phyloP scores from a whole-genome alignment of 495 filamentous ascomycete species.

The Penicillium maclennaniae region DNA sequence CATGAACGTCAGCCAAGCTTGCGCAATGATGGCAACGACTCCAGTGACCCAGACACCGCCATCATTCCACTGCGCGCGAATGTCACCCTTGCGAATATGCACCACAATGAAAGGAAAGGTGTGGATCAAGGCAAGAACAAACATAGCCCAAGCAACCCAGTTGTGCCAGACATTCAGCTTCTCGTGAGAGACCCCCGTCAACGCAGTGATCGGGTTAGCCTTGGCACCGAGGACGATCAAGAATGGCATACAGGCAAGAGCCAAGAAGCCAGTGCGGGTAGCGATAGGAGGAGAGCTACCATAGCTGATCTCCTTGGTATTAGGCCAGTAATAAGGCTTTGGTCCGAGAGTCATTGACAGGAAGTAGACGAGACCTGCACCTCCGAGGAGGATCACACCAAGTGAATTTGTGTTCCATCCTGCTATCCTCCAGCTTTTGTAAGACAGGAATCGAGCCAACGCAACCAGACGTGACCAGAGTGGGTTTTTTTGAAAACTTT shows the following conservation, averaged over 20 bases:
- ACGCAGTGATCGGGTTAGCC: constrained; percentile 43
- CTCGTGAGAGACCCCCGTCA: constrained; percentile 55
- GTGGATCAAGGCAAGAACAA: constrained; percentile 50
- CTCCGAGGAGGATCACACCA: constrained; percentile 38
- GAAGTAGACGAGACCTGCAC: constrained; percentile 45
- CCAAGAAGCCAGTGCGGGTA: constrained; percentile 50
- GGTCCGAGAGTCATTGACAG: constrained; percentile 48
- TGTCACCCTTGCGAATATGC: constrained; percentile 45
- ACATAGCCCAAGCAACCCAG: constrained; percentile 52
- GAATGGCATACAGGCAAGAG: constrained; percentile 49
- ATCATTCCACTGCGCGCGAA: constrained; percentile 44
- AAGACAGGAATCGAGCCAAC: constrained; percentile 33
- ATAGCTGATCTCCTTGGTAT: constrained; percentile 36
- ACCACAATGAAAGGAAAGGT: constrained; percentile 57
- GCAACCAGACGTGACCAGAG: constrained; percentile 27
- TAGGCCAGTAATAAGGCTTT: constrained; percentile 57
- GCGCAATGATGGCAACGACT: constrained; percentile 50
- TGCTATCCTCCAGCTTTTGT: constrained; percentile 35
- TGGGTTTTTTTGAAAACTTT: constrained; percentile 7
- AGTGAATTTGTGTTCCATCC: constrained; percentile 43
- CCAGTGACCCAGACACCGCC: constrained; percentile 53
- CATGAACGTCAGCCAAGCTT: constrained; percentile 52
- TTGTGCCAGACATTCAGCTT: constrained; percentile 52
- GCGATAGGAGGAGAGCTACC: constrained; percentile 51
- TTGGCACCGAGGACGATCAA: constrained; percentile 36